Evolutionary conservation across 495 filamentous ascomycete species (phyloP).

Genomic region (Pyronema omphalodes): DNA sequence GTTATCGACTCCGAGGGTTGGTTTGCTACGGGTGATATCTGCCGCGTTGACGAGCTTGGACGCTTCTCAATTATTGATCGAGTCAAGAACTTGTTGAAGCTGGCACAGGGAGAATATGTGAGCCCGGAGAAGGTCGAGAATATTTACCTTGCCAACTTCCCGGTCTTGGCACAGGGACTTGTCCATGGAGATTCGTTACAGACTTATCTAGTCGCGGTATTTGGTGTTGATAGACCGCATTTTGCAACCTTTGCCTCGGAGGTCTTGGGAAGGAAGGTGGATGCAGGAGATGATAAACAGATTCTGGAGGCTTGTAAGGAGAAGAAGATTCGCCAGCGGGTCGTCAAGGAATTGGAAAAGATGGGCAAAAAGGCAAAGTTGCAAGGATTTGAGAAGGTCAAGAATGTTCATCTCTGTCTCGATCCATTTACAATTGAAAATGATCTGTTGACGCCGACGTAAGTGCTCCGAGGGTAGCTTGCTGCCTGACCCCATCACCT

Average conservation of each 20-base stretch:
- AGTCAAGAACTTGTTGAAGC: constrained; percentile 94
- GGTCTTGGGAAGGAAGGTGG: constrained; percentile 48
- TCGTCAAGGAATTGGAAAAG: constrained; percentile 61
- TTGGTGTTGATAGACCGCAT: constrained; percentile 62
- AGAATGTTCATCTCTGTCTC: constrained; percentile 50
- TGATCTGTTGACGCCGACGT: constrained; percentile 89
- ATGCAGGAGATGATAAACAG: constrained; percentile 41
- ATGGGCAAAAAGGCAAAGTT: constrained; percentile 74
- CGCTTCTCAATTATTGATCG: constrained; percentile 89
- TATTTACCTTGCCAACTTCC: constrained; percentile 63
- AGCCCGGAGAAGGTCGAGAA: constrained; percentile 96
- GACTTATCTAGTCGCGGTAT: constrained; percentile 66
- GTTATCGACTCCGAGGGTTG: constrained; percentile 74
- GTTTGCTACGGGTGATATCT: constrained; percentile 93
- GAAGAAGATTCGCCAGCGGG: constrained; percentile 47
- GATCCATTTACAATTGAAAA: constrained; percentile 94
- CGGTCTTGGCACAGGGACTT: constrained; percentile 58
- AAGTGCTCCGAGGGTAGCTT: constrained; percentile 30
- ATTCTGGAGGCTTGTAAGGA: constrained; percentile 49
- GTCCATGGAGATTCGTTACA: constrained; percentile 83
- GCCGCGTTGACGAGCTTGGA: constrained; percentile 60
- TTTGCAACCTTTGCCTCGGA: constrained; percentile 66
- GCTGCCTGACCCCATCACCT: too few species aligned
- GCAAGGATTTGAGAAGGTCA: constrained; percentile 72
- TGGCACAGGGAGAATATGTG: constrained; percentile 95